Evolutionary conservation across 768 basidiomycete species (phyloP).

Genomic region (Hericium alpestre): DNA sequence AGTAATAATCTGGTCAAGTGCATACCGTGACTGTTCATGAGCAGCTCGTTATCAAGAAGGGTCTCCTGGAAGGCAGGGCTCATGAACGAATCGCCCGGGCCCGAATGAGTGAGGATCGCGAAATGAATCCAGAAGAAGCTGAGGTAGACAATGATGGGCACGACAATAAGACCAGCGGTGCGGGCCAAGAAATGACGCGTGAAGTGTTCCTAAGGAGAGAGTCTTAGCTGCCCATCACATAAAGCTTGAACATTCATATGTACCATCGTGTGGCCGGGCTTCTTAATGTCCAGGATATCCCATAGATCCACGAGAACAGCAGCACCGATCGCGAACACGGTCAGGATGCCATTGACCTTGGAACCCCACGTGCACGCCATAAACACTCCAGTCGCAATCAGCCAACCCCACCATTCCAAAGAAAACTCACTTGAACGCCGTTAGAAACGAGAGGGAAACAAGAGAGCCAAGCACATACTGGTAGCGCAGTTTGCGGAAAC

Average conservation of each 20-base stretch:
- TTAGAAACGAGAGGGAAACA: conserved; percentile 3
- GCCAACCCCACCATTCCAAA: conserved; percentile 90
- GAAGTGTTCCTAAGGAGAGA: conserved; percentile 44
- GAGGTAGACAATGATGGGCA: conserved; percentile 87
- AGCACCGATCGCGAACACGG: conserved; percentile 78
- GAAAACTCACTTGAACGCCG: conserved; percentile 62
- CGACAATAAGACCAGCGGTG: conserved; percentile 69
- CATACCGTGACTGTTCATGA: conserved; percentile 85
- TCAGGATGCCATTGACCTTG: conserved; percentile 94
- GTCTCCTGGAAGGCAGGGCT: conserved; percentile 98
- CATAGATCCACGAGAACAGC: conserved; percentile 92
- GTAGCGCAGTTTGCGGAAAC: conserved; percentile 91
- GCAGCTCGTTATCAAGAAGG: conserved; percentile 79
- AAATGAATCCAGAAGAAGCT: conserved; percentile 97
- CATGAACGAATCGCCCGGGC: conserved; percentile 94
- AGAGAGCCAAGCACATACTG: conserved; percentile 34
- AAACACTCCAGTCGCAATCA: conserved; percentile 78
- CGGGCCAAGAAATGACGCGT: conserved; percentile 82
- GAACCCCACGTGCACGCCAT: conserved; percentile 96
- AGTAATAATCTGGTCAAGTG: neutral
- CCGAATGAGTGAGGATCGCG: conserved; percentile 74
- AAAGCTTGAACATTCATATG: neutral
- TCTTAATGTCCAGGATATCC: conserved; percentile 81
- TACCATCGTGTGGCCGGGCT: conserved; percentile 67
- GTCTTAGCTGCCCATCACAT: neutral